Base-by-base conservation (phyloP, 2,329 filamentous ascomycete species). In the Scedosporium minutisporum region DNA sequence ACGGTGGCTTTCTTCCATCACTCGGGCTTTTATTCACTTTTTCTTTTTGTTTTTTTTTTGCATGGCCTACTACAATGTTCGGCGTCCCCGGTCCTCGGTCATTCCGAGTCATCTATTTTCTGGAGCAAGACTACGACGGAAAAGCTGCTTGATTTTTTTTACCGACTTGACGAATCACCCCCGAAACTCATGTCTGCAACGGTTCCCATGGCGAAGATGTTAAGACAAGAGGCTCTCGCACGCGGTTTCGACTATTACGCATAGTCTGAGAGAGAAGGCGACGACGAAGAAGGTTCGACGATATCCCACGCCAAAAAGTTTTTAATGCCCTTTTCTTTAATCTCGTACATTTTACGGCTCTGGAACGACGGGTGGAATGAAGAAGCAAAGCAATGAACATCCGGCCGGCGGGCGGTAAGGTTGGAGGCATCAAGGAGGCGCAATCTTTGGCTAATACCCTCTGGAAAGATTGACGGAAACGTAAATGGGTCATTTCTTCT, bases 31-130 rank as follows among this genome's bases (percentile, higher is more conserved):
- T 61, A 33, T 55, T 25, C 27, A 48, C 25, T 48, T 55, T 61
- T 61, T 25, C 21, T 55, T 48, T n/a, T 29, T 29, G 21, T 61
- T 38, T n/a, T 61, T 48, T 48, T 42, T 61, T 61, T 61, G 59
- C 59, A 61, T 61, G 59, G 59, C 44, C 59, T 61, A 61, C 59
- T 23, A 58, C 55, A 41, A 60, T 48, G n/a, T 61, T 61, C 41
- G 61, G 61, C 61, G 61, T 62, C 61, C 38, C 55, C 61, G 61
- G 61, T 62, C 61, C 53, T 62, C 53, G 61, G 61, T 62, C 53
- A 57, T 57, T 51, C 51, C 48, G 60, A 60, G 58, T 61, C 46
- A 53, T 61, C 59, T 61, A 51, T 53, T 61, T 61, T 61, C 59
- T 61, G 59, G 59, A 61, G 59, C 59, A 61, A 61, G 51, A 55